Evolutionary conservation across 2,329 filamentous ascomycete genomes (phyloP).

Genomic region (Sclerotinia sclerotiorum): DNA sequence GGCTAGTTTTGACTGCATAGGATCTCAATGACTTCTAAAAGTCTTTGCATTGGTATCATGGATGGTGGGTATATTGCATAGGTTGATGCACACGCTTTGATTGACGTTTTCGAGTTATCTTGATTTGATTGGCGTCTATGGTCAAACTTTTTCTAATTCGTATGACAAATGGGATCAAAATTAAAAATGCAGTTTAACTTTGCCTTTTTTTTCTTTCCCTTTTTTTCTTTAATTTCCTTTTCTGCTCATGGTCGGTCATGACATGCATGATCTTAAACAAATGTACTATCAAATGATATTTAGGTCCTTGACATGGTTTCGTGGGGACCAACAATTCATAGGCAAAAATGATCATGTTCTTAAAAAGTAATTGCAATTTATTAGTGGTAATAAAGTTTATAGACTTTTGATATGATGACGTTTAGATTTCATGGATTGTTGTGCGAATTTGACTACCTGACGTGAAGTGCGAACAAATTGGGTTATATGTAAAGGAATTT

Average conservation of each 20-base stretch:
- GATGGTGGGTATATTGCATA: slow-evolving; percentile 24
- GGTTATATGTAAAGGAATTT: too few species aligned
- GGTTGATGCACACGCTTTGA: slow-evolving; percentile 16
- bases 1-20: slow-evolving; percentile 21
- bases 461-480: too few species aligned
- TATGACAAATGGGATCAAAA: slow-evolving; percentile 2
- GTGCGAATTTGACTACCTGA: too few species aligned
- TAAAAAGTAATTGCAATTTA: too few species aligned
- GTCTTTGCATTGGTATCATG: slow-evolving; percentile 23
- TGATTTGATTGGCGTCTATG: slow-evolving; percentile 18
- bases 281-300: slow-evolving; percentile 11
- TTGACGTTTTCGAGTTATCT: slow-evolving; percentile 6
- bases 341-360: not conserved
- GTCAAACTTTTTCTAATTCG: slow-evolving; percentile 12
- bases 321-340: not conserved
- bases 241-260: slow-evolving; percentile 10
- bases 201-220: not conserved
- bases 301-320: not conserved
- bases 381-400: not conserved
- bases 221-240: not conserved
- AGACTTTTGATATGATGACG: not conserved
- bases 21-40: slow-evolving; percentile 14
- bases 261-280: slow-evolving; percentile 4
- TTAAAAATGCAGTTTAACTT: slow-evolving; percentile 10
- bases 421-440: not conserved